Percentiles rank a stretch among this genome's conserved stretches.
Conservation (phyloP, 2,329 filamentous ascomycete species). For the Orbilia oligospora region DNA sequence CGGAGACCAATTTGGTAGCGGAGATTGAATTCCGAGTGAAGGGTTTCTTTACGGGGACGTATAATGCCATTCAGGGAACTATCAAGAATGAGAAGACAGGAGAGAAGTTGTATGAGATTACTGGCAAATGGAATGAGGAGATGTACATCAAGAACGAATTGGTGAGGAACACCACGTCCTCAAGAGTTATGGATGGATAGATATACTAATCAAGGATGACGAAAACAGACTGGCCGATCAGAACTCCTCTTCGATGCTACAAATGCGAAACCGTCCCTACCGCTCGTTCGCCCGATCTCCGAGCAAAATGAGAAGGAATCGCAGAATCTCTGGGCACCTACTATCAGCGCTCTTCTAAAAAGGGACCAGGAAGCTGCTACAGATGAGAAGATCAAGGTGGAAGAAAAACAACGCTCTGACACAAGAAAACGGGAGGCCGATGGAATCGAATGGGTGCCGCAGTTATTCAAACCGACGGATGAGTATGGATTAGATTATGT, state of each 20-base stretch:
- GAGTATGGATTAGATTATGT: slow-evolving; percentile 96
- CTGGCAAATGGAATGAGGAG: slow-evolving; percentile 92
- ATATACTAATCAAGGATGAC: neutral
- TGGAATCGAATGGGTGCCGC: slow-evolving; percentile 87
- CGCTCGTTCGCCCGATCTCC: slow-evolving; percentile 80
- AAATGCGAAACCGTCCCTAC: slow-evolving; percentile 81
- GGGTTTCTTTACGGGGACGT: slow-evolving; percentile 95
- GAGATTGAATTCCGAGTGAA: slow-evolving; percentile 99
- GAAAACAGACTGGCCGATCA: slow-evolving; percentile 82
- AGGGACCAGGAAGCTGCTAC: slow-evolving; percentile 91
- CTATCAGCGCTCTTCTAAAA: slow-evolving; percentile 83
- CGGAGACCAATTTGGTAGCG: slow-evolving; percentile 85
- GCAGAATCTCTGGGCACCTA: slow-evolving; percentile 86
- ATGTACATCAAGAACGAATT: slow-evolving; percentile 90
- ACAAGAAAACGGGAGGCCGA: slow-evolving; percentile 83
- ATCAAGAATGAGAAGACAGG: slow-evolving; percentile 91
- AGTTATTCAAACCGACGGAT: slow-evolving; percentile 82
- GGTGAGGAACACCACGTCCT: slow-evolving; percentile 69
- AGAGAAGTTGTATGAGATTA: slow-evolving; percentile 90
- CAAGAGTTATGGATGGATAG: neutral
- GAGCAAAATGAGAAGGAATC: slow-evolving; percentile 94
- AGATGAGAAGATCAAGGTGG: slow-evolving; percentile 95
- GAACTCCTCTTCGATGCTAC: slow-evolving; percentile 90
- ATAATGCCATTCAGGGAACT: slow-evolving; percentile 92
- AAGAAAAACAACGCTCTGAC: slow-evolving; percentile 91